These are phyloP conservation scores for Cutaneotrichosporon cutaneum DNA, from an alignment of 1,284 basidiomycete genomes.

Conservation along the genomic window DNA sequence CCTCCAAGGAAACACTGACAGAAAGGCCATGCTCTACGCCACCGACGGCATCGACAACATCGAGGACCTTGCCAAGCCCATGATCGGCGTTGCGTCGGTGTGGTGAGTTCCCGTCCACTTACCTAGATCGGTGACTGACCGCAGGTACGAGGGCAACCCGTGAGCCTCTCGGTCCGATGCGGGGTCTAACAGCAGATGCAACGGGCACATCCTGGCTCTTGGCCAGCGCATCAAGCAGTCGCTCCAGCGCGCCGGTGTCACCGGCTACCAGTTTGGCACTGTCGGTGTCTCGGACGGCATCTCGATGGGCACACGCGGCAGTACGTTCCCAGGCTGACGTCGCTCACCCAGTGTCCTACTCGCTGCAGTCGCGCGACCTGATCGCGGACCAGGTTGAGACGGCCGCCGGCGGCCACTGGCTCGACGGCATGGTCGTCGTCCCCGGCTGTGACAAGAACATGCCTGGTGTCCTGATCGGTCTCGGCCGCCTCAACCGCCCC, in stretches of 20 bases:
- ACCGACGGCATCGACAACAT: conserved; percentile 80
- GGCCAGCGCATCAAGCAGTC: conserved; percentile 84
- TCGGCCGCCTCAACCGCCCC: conserved; percentile 89
- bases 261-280: conserved; percentile 96
- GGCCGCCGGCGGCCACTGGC: conserved; percentile 93
- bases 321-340: conserved; percentile 28
- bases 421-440: conserved; percentile 96
- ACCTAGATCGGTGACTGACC: conserved; percentile 23
- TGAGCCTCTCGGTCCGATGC: conserved; percentile 41
- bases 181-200: conserved; percentile 63
- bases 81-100: conserved; percentile 92
- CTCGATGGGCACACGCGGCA: conserved; percentile 89
- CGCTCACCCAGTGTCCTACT: conserved; percentile 69
- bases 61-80: conserved; percentile 83
- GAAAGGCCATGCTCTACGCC: conserved; percentile 90
- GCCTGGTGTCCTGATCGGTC: conserved; percentile 91
- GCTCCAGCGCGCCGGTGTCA: conserved; percentile 68
- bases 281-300: conserved; percentile 97
- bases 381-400: conserved; percentile 97
- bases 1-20: conserved; percentile 2
- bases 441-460: conserved; percentile 98
- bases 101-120: conserved; percentile 63
- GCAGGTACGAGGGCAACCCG: conserved; percentile 87
- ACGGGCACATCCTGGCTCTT: conserved; percentile 84
- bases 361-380: conserved; percentile 90